phyloP scores from a whole-genome alignment of 352 stramenopile species.

The Pythium aristosporum region DNA sequence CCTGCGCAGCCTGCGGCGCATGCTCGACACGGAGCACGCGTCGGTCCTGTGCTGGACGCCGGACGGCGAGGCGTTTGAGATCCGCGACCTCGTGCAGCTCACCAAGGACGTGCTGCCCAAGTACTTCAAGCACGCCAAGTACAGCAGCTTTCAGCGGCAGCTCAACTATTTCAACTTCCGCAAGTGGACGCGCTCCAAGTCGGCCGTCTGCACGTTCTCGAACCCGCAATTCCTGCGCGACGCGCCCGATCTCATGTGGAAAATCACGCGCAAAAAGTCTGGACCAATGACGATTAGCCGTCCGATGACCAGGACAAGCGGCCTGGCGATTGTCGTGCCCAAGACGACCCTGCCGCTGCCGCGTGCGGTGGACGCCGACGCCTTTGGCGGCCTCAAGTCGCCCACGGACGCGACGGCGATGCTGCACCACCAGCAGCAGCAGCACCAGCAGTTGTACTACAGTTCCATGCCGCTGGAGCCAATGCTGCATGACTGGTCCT shows the following conservation, averaged over 20 bases:
- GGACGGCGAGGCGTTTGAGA: conserved; percentile 34
- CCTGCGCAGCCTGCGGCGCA: conserved; percentile 44
- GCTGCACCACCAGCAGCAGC: conserved; percentile 3
- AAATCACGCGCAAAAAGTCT: conserved; percentile 26
- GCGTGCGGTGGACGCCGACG: too few relatives aligned
- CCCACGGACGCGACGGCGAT: conserved; percentile 13
- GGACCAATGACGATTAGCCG: not conserved
- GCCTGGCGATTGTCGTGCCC: conserved; percentile 4
- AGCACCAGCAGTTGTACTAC: not conserved
- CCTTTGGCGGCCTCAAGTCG: conserved; percentile 6
- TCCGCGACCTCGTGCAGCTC: conserved; percentile 38
- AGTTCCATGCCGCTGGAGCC: not conserved
- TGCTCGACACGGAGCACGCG: conserved; percentile 44
- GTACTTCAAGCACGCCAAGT: conserved; percentile 95
- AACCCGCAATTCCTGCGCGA: conserved; percentile 39
- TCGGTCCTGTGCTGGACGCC: conserved; percentile 30
- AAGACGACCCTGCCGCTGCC: not conserved
- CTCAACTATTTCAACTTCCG: conserved; percentile 95
- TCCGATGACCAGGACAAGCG: not conserved
- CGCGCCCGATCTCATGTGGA: conserved; percentile 26
- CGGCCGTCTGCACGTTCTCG: conserved; percentile 78
- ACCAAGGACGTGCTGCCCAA: conserved; percentile 62
- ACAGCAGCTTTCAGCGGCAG: conserved; percentile 92
- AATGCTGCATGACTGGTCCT: not conserved
- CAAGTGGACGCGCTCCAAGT: conserved; percentile 81